These are phyloP conservation scores for Acrocalymma vagum DNA, from an alignment of 2,329 filamentous ascomycete genomes.

Conservation along the genomic window DNA sequence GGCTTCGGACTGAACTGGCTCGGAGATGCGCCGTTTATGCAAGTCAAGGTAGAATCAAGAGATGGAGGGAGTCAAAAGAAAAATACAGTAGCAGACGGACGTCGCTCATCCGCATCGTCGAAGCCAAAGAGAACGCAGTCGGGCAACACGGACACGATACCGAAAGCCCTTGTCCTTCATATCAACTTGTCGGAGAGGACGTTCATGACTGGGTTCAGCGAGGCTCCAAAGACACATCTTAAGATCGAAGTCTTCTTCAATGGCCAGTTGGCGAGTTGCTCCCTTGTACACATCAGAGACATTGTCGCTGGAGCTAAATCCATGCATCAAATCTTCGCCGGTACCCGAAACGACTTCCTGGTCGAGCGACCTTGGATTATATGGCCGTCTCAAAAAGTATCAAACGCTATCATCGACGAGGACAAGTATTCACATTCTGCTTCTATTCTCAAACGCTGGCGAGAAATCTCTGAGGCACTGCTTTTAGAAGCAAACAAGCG, in stretches of 20 bases:
- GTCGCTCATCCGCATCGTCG: neutral
- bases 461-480: slow-evolving; percentile 37
- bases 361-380: slow-evolving; percentile 57
- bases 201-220: slow-evolving; percentile 30
- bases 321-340: slow-evolving; percentile 45
- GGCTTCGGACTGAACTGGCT: slow-evolving; percentile 38
- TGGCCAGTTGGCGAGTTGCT: slow-evolving; percentile 50
- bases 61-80: neutral
- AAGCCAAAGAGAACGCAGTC: neutral
- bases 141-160: slow-evolving; percentile 3
- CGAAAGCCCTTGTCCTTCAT: slow-evolving; percentile 39
- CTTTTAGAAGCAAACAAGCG: slow-evolving; percentile 42
- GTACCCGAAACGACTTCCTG: slow-evolving; percentile 48
- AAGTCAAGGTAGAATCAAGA: slow-evolving; percentile 31
- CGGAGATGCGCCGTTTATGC: slow-evolving; percentile 40
- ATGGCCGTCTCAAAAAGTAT: slow-evolving; percentile 26
- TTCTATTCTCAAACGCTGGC: slow-evolving; percentile 53
- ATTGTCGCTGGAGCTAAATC: slow-evolving; percentile 21
- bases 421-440: too few species aligned
- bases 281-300: slow-evolving; percentile 33
- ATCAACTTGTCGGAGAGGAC: slow-evolving; percentile 40
- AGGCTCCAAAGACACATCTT: slow-evolving; percentile 40
- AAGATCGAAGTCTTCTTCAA: slow-evolving; percentile 60
- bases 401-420: slow-evolving; percentile 6
- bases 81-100: neutral